phyloP scores from a whole-genome alignment of 768 basidiomycete species.

The Lactarius indigo region DNA sequence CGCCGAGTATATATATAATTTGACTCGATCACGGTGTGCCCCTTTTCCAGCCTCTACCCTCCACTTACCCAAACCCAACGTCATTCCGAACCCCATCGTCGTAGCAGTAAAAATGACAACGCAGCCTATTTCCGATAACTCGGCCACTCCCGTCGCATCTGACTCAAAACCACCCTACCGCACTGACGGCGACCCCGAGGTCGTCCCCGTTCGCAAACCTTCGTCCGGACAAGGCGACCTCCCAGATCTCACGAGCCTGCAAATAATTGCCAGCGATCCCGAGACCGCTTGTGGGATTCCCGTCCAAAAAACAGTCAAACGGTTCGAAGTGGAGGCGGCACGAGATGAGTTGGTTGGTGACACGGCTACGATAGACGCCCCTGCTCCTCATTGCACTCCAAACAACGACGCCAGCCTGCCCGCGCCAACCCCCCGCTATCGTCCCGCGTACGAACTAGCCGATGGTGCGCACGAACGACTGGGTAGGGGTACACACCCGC shows the following conservation, averaged over 20 bases:
- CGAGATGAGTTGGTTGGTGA: conserved; percentile 1
- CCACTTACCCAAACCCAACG: not conserved
- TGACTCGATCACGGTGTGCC: not conserved
- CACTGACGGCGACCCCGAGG: not conserved
- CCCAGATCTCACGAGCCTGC: conserved; percentile 11
- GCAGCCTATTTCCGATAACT: not conserved
- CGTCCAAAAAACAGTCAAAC: not conserved
- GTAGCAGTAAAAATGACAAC: conserved; percentile 11
- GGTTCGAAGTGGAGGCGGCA: not conserved
- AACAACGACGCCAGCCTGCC: conserved; percentile 21
- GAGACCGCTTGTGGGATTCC: conserved; percentile 9
- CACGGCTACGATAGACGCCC: too few species aligned
- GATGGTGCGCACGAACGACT: conserved; percentile 45
- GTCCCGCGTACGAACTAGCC: conserved; percentile 76
- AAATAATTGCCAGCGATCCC: conserved; percentile 2
- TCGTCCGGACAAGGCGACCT: conserved; percentile 3
- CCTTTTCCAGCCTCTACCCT: conserved; percentile 2
- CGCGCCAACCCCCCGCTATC: conserved; percentile 41
- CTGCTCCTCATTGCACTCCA: conserved; percentile 15
- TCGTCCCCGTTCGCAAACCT: not conserved
- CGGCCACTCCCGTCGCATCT: not conserved
- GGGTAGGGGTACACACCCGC: conserved; percentile 18
- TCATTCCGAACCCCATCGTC: not conserved
- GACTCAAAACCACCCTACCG: not conserved
- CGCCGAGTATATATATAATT: conserved; percentile 7